These are phyloP conservation scores for Teratosphaeria gauchensis DNA, from an alignment of 2,329 filamentous ascomycete species.

Conservation along the genomic window DNA sequence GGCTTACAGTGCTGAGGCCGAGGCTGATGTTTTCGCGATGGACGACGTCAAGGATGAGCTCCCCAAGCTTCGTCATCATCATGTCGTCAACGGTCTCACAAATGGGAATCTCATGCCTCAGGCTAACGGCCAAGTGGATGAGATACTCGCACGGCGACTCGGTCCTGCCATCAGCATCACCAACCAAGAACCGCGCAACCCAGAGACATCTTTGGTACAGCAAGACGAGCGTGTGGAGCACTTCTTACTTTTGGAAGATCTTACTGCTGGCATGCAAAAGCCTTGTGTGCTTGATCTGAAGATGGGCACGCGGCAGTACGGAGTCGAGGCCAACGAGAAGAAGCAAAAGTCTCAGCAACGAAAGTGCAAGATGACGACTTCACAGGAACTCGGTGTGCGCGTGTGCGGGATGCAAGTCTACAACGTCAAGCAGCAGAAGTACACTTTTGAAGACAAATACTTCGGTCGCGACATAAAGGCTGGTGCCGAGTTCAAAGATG, in stretches of 20 bases:
- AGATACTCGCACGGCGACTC: constrained; percentile 9
- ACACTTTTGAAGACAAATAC: constrained; percentile 98
- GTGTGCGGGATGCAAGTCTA: constrained; percentile 95
- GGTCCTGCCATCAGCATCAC: constrained; percentile 22
- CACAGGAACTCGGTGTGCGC: constrained; percentile 79
- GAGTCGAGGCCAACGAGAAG: constrained; percentile 80
- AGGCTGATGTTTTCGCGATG: constrained; percentile 63
- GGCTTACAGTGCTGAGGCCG: constrained; percentile 70
- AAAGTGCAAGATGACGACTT: constrained; percentile 89
- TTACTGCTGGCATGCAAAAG: constrained; percentile 91
- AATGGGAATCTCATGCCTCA: background rate
- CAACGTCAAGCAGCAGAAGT: constrained; percentile 73
- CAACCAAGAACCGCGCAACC: constrained; percentile 28
- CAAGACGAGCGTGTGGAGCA: constrained; percentile 66
- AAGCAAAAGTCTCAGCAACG: constrained; percentile 87
- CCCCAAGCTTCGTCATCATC: background rate
- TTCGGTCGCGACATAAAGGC: constrained; percentile 82
- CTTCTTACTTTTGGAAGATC: constrained; percentile 85
- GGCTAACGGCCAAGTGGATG: background rate
- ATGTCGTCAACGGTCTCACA: constrained; percentile 3
- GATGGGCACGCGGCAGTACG: constrained; percentile 97
- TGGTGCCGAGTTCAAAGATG: constrained; percentile 79
- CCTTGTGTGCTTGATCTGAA: constrained; percentile 97
- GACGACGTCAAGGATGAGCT: constrained; percentile 37
- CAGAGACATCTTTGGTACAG: constrained; percentile 37